Percentiles rank a stretch among this genome's conserved stretches.
Evolutionary conservation across 495 filamentous ascomycete species (phyloP).

Genomic region (Cryomyces minteri): DNA sequence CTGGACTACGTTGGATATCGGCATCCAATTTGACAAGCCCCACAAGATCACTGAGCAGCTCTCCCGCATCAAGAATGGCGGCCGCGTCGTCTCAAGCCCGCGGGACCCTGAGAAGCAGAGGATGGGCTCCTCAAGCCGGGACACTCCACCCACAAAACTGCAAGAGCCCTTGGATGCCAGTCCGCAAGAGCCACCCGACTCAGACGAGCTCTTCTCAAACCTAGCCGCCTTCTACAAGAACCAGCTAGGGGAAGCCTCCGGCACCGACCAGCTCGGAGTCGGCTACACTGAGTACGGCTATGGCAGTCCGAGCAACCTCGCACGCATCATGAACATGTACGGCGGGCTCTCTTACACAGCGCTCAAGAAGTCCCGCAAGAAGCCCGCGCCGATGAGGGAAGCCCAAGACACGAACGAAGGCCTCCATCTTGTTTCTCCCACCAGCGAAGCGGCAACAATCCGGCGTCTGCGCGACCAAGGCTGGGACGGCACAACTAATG

Average conservation of each 20-base stretch:
- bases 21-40: conserved; percentile 74
- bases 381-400: conserved; percentile 58
- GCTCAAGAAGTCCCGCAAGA: conserved; percentile 30
- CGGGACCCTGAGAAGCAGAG: conserved; percentile 22
- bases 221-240: conserved; percentile 24
- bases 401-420: conserved; percentile 51
- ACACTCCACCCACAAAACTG: conserved; percentile 10
- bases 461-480: conserved; percentile 25
- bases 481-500: conserved; percentile 36
- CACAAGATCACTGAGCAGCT: conserved; percentile 75
- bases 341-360: conserved; percentile 49
- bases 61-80: conserved; percentile 34
- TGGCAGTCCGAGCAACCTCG: conserved; percentile 57
- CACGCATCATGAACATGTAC: conserved; percentile 84
- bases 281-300: conserved; percentile 38
- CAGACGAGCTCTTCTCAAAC: conserved; percentile 16
- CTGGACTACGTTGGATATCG: conserved; percentile 81
- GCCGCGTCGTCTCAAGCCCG: conserved; percentile 11
- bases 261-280: conserved; percentile 20
- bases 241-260: conserved; percentile 44
- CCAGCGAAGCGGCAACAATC: conserved; percentile 30
- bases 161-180: background rate
- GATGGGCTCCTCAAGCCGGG: background rate
- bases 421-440: conserved; percentile 31
- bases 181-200: conserved; percentile 1